Base-by-base conservation (phyloP, 1,284 basidiomycete genomes). In the Malassezia caprae region DNA sequence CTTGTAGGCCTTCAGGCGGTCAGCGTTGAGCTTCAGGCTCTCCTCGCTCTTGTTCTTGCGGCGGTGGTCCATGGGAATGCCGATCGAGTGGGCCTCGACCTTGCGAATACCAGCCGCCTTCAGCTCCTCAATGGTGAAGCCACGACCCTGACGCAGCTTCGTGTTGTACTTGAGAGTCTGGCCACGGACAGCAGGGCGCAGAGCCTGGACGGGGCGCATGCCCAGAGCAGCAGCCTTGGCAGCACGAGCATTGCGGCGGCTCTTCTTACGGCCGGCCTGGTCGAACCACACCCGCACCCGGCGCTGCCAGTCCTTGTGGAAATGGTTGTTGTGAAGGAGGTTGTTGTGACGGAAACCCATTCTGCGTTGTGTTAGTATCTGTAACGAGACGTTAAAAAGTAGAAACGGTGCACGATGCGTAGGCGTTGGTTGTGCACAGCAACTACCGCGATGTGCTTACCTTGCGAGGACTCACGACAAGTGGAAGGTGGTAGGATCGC, bases 141-240 rank as follows among this genome's bases (percentile, higher is more conserved):
- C 93, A 73, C 90, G 88, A 63, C 93, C 93, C 78, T 91, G 88
- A 69, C 93, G 88, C 75, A 98, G 77, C 80, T 96, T 94, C 79
- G 87, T 85, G 84, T 98, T 99, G 87, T 99, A 99, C 73, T 90
- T 89, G 73, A 96, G 82, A 58, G 93, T 96, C 75, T 90, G 91
- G 67, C 82, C 90, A 77, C 90, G 90, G 73, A 99, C 94, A 64
- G 91, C 93, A 56, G 93, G 93, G 75, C 94, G 90, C 73, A 98
- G 88, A 74, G 86, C 85, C 66, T 84, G 82, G 66, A 90, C 82
- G 59, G 93, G 93, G 72, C 90, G 87, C 65, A 91, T 88, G 72
- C 94, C 93, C 61, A 94, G 86, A 62, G 83, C 79, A 54, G 90
- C 83, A 59, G 90, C 90, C 82, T 96, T 96, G 74, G 82, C 81